Evolutionary conservation across 352 stramenopile genomes (phyloP).

Genomic region (Peronospora tabacina): DNA sequence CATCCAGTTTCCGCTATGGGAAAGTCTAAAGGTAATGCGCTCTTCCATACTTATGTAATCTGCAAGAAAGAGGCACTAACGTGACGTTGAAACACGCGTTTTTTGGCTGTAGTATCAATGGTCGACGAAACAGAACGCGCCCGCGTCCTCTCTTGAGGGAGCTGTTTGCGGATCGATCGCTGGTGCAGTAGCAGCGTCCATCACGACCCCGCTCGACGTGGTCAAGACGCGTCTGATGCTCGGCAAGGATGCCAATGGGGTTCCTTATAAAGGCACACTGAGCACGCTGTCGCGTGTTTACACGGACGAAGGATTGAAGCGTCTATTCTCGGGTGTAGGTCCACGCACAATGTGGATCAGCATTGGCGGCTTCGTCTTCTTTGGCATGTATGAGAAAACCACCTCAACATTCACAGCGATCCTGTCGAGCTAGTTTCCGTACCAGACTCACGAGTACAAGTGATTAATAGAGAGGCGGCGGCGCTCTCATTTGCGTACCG

Average conservation of each 20-base stretch:
- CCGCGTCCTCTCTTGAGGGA: slow-evolving; percentile 87
- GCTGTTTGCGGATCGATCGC: slow-evolving; percentile 93
- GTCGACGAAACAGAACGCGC: slow-evolving; percentile 61
- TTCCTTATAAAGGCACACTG: slow-evolving; percentile 86
- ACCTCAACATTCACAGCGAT: slow-evolving; percentile 60
- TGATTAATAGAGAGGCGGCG: slow-evolving; percentile 11
- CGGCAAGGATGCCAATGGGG: slow-evolving; percentile 89
- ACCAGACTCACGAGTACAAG: background rate
- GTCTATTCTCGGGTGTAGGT: slow-evolving; percentile 92
- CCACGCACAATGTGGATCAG: slow-evolving; percentile 98
- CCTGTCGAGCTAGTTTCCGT: slow-evolving; percentile 23
- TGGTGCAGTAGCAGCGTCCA: slow-evolving; percentile 90
- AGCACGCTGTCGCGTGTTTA: slow-evolving; percentile 89
- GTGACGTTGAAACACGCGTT: background rate
- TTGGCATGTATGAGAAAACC: slow-evolving; percentile 95
- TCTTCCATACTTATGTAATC: background rate
- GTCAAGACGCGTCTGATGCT: slow-evolving; percentile 99
- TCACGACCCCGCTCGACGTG: slow-evolving; percentile 99
- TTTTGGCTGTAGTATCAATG: slow-evolving; percentile 54
- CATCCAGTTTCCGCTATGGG: slow-evolving; percentile 99
- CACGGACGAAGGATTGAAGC: slow-evolving; percentile 83
- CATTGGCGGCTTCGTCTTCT: slow-evolving; percentile 99
- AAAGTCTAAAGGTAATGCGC: slow-evolving; percentile 89
- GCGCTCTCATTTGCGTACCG: slow-evolving; percentile 7
- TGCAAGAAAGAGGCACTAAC: background rate